Conservation (phyloP, 2,329 filamentous ascomycete genomes). For the Ceratocystis cacaofunesta region DNA sequence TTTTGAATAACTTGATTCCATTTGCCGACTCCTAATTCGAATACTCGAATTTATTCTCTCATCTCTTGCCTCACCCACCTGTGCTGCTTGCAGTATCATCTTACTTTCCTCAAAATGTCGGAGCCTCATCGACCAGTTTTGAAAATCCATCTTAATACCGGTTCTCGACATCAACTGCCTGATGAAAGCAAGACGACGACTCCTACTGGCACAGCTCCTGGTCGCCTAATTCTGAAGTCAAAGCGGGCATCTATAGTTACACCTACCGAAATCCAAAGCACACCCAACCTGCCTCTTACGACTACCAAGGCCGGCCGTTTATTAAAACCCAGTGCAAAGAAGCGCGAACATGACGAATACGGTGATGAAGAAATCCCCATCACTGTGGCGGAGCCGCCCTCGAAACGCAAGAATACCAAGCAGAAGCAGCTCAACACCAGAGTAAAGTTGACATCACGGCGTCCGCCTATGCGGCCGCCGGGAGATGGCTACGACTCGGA, state of each 20-base stretch:
- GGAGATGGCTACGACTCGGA: slow-evolving; percentile 96
- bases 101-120: slow-evolving; percentile 8
- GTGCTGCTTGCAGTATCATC: neutral
- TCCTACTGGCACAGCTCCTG: slow-evolving; percentile 18
- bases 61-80: neutral
- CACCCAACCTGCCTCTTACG: slow-evolving; percentile 21
- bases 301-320: slow-evolving; percentile 48
- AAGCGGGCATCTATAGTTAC: slow-evolving; percentile 28
- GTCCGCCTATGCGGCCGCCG: slow-evolving; percentile 50
- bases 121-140: slow-evolving; percentile 20
- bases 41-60: neutral
- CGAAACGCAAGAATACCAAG: slow-evolving; percentile 30
- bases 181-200: slow-evolving; percentile 18
- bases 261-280: slow-evolving; percentile 21
- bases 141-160: slow-evolving; percentile 20
- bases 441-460: slow-evolving; percentile 32
- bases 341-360: slow-evolving; percentile 42
- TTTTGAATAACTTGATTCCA: neutral
- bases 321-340: slow-evolving; percentile 47
- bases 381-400: slow-evolving; percentile 24
- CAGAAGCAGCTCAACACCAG: slow-evolving; percentile 29
- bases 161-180: slow-evolving; percentile 11
- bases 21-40: neutral
- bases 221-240: slow-evolving; percentile 29
- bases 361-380: slow-evolving; percentile 33